Evolutionary conservation across 2,329 filamentous ascomycete species (phyloP).

Genomic region (Penicillium sp.): DNA sequence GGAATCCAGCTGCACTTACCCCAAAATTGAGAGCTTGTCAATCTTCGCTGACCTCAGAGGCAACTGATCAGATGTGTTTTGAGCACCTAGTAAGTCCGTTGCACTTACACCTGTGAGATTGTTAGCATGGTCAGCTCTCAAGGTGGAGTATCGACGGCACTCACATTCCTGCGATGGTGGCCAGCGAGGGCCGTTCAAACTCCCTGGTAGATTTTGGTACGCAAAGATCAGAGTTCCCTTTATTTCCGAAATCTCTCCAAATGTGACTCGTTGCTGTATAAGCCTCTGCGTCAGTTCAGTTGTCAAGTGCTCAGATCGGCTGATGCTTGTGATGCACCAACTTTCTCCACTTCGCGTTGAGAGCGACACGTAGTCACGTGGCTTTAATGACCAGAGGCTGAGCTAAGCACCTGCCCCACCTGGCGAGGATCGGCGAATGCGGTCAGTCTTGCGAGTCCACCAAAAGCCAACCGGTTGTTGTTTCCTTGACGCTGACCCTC

Average conservation of each 20-base stretch:
- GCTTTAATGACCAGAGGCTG: background rate
- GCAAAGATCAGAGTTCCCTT: too few species aligned
- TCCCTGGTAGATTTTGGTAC: background rate
- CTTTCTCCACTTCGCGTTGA: conserved; percentile 22
- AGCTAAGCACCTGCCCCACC: conserved; percentile 17
- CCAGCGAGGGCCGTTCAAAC: background rate
- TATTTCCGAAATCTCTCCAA: background rate
- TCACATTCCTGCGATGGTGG: conserved; percentile 20
- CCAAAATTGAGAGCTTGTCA: conserved; percentile 83
- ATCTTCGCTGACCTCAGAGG: conserved; percentile 65
- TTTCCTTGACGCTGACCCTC: background rate
- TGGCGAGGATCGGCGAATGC: conserved; percentile 14
- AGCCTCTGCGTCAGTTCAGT: background rate
- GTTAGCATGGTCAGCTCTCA: conserved; percentile 15
- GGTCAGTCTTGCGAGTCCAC: background rate
- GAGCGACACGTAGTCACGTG: conserved; percentile 29
- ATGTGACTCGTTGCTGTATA: background rate
- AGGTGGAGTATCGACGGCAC: conserved; percentile 6
- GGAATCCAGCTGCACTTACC: conserved; percentile 46
- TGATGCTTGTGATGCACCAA: conserved; percentile 18
- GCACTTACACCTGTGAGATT: conserved; percentile 35
- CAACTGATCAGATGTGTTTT: conserved; percentile 2
- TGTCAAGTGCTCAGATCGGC: conserved; percentile 15
- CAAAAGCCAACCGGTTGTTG: background rate
- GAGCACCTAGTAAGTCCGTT: background rate